Base-by-base conservation (phyloP, 345 rosid species). In the Theobroma cacao region DNA sequence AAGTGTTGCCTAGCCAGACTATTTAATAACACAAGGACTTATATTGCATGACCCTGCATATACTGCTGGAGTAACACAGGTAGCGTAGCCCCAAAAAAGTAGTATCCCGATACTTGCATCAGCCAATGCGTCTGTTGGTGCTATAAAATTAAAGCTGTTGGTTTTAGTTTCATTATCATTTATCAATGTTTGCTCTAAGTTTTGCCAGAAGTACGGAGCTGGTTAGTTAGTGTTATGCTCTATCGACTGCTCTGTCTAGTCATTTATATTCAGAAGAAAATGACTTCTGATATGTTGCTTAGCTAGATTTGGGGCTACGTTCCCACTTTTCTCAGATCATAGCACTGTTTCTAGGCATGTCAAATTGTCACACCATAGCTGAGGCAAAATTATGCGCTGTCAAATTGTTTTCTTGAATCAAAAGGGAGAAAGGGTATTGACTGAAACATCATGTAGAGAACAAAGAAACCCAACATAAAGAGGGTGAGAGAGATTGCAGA, bases 1-100 rank as follows among this genome's bases (percentile, higher is more conserved):
- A n/a, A n/a, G n/a, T n/a, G n/a, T n/a, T n/a, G n/a, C n/a, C n/a
- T n/a, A n/a, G n/a, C n/a, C n/a, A n/a, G n/a, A n/a, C n/a, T n/a
- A n/a, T n/a, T n/a, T n/a, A n/a, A n/a, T n/a, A n/a, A n/a, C n/a
- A 17, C 84, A 90, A 61, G 99, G 99, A 82, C 78, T 92, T 60
- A 84, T 95, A 56, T 83, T 93, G 79, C 96, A 95, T 83, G 98
- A 98, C 59, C 97, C 97, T 63, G 97, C 98, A 22, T 89, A 92
- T 55, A 43, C 85, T 75, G 96, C 97, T 69, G 99, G 98, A 56
- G 90, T 95, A 30, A 87, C 91, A 82, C 97, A 95, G 97, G 99
- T 95, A 80, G 56, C 38, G 24, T 17, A 15, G 33, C 48, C 9
- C 53, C 2, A 14, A 59, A n/a, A 13, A 12, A 18, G 36, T 74